Conservation (phyloP, 1,284 basidiomycete species). For the Trichosporon inkin region DNA sequence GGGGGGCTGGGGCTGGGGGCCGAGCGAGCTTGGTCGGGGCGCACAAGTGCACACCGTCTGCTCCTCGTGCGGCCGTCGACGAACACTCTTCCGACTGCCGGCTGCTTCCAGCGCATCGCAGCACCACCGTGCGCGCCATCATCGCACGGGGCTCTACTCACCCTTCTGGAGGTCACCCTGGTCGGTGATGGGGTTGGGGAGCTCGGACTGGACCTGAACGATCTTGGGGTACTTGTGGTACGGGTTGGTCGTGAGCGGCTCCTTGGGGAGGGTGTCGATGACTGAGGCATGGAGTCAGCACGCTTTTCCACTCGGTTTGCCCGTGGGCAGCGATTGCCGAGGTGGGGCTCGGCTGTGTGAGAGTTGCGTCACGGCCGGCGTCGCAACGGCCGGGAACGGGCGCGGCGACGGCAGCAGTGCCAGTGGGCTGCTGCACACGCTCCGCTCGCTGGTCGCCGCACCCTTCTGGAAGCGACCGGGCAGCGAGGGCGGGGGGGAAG, state of each 20-base stretch:
- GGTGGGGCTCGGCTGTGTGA: neutral
- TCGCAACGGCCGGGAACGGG: neutral
- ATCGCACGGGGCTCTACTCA: constrained; percentile 22
- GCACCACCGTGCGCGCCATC: neutral
- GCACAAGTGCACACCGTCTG: neutral
- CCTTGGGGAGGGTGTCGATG: constrained; percentile 29
- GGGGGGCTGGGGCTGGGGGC: too few species aligned
- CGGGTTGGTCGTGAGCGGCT: constrained; percentile 44
- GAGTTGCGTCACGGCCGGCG: neutral
- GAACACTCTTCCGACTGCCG: too few species aligned
- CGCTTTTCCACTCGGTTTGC: neutral
- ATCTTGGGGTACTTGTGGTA: constrained; percentile 49
- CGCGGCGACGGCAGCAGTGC: neutral
- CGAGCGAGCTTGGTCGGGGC: too few species aligned
- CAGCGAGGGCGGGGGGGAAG: too few species aligned
- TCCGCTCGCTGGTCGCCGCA: neutral
- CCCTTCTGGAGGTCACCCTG: constrained; percentile 47
- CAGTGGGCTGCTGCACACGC: neutral
- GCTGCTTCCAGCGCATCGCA: neutral
- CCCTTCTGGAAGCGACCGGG: too few species aligned
- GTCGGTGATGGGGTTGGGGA: constrained; percentile 44
- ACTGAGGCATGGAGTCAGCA: constrained; percentile 18
- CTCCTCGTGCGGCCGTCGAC: neutral
- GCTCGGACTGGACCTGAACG: constrained; percentile 34
- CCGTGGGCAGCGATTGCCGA: neutral